Base-by-base conservation (phyloP, 257 asterid species). In the Nicotiana noctiflora region DNA sequence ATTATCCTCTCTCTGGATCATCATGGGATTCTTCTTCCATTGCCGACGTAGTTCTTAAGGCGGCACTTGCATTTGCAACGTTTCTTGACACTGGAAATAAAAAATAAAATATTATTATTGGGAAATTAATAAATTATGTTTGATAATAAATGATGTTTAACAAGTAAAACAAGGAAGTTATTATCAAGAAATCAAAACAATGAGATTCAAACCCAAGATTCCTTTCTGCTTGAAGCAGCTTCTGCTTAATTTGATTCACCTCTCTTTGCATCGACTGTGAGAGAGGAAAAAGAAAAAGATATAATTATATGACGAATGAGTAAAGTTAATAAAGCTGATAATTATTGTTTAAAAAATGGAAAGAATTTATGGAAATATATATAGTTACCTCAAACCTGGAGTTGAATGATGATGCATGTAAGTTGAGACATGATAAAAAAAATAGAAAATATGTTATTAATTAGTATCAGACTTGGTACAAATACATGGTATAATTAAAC, bases 351-450 rank as follows among this genome's bases (percentile, higher is more conserved):
- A 9, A 9, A 3, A 70, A 19, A 40, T 40, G 1, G 1, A 46
- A 34, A 37, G 3, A n/a, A 68, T n/a, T 32, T 67, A 4, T 32
- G 56, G 34, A 70, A 19, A 12, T 9, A 12, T 27, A 27, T 27
- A 70, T 70, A 40, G 44, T 70, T 70, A 70, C 77, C 77, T 70
- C 34, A 70, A 70, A 0, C 77, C 77, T 70, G 57, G 7, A 70
- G 57, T 44, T 21, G 32, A 68, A 68, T 19, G 12, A 9, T 34
- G 32, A 18, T 18, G 3, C 56, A 40, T 19, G 7, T 23, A n/a
- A 40, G 11, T 67, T n/a, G n/a, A 5, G 32, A 68, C 76, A 68
- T 68, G 76, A 70, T 3, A 5, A 40, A 40, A n/a, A 14, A 12
- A 14, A 12, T 55, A 53, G 8, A 37, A 37, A 37, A 40, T 6